Evolutionary conservation across 495 filamentous ascomycete species (phyloP).

Genomic region (Talaromyces borbonicus): DNA sequence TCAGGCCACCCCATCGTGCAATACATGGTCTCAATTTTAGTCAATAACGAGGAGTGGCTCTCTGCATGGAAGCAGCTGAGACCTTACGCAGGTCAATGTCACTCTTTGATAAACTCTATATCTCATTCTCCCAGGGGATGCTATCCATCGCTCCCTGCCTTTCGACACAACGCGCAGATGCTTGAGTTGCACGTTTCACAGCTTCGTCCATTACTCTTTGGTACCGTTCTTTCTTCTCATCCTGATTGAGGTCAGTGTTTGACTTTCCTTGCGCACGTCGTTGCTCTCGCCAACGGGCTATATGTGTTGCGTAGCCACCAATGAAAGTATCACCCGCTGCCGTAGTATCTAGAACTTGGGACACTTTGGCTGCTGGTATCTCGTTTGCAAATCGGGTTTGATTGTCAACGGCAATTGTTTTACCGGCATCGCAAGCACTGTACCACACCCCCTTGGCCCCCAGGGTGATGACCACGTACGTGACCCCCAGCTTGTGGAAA

Average conservation of each 20-base stretch:
- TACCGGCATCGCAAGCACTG: constrained; percentile 30
- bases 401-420: constrained; percentile 29
- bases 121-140: constrained; percentile 82
- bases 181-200: constrained; percentile 58
- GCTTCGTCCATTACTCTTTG: constrained; percentile 47
- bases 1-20: too few relatives aligned
- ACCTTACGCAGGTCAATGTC: background rate
- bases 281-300: constrained; percentile 35
- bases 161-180: constrained; percentile 68
- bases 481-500: constrained; percentile 59
- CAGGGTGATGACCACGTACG: constrained; percentile 72
- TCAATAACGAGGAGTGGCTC: too few relatives aligned
- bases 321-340: constrained; percentile 94
- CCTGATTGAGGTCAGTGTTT: constrained; percentile 22
- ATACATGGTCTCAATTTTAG: too few relatives aligned
- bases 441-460: constrained; percentile 66
- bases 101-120: constrained; percentile 20
- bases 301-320: constrained; percentile 69
- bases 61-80: too few relatives aligned
- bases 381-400: constrained; percentile 27
- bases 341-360: constrained; percentile 81
- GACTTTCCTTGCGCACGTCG: constrained; percentile 24
- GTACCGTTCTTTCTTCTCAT: constrained; percentile 33
- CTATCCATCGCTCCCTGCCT: constrained; percentile 72
- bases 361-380: constrained; percentile 45